These are phyloP conservation scores for Amaranthus tricolor DNA, from an alignment of 179 eudicot genomes.

Conservation along the genomic window DNA sequence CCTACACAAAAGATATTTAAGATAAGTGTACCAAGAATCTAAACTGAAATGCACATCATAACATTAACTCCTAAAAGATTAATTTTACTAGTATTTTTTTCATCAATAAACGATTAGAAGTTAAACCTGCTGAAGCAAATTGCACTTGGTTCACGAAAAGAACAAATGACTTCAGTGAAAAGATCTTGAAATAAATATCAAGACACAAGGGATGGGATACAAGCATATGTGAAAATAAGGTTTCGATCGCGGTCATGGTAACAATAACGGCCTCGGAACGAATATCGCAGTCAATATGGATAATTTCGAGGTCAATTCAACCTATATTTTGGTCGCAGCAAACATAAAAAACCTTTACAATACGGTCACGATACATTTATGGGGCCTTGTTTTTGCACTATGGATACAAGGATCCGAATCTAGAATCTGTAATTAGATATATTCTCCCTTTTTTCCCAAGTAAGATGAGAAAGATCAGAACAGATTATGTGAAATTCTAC, in stretches of 20 bases:
- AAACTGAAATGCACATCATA: conserved; percentile 14
- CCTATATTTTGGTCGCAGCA: too few relatives aligned
- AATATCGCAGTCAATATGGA: too few relatives aligned
- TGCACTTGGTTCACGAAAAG: background rate
- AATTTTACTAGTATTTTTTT: background rate
- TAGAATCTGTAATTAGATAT: background rate
- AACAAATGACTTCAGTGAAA: background rate
- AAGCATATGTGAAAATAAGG: too few relatives aligned
- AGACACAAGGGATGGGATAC: background rate
- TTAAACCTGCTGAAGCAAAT: background rate
- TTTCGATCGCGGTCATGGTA: too few relatives aligned
- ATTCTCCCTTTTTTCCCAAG: background rate
- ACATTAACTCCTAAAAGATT: background rate
- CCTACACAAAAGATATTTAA: conserved; percentile 44
- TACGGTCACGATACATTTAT: too few relatives aligned
- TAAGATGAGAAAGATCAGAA: background rate
- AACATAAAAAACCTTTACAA: too few relatives aligned
- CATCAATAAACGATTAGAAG: background rate
- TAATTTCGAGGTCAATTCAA: too few relatives aligned
- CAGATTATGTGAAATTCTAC: background rate
- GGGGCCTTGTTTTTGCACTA: too few relatives aligned
- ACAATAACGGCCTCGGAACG: too few relatives aligned
- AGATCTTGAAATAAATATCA: background rate
- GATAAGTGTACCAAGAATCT: background rate
- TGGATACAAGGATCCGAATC: background rate